Percentiles rank a stretch among this genome's conserved stretches.
These are phyloP conservation scores for Candida sanyaensis DNA, from an alignment of 1,139 yeast genomes.

Conservation along the genomic window DNA sequence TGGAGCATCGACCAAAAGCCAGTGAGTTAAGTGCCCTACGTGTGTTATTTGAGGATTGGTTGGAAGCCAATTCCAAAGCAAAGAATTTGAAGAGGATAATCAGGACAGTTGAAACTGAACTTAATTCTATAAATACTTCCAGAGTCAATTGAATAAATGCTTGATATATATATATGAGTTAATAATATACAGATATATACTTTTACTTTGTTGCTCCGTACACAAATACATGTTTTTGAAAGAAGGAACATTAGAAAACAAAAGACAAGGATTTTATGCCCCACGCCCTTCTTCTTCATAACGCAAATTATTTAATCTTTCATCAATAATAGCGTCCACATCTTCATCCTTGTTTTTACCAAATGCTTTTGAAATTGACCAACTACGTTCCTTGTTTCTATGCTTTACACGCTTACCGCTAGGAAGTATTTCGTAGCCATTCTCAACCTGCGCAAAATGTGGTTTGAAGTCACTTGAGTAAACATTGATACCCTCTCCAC, in stretches of 20 bases:
- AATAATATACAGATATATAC: not conserved
- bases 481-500: constrained; percentile 45
- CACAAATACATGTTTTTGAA: too few relatives aligned
- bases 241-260: too few relatives aligned
- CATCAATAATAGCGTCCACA: constrained; percentile 59
- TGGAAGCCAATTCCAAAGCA: constrained; percentile 27
- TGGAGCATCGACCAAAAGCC: constrained; percentile 35
- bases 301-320: constrained; percentile 42
- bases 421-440: constrained; percentile 60
- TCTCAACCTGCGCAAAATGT: constrained; percentile 21
- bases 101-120: constrained; percentile 22
- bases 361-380: constrained; percentile 28
- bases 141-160: constrained; percentile 1
- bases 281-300: constrained; percentile 12
- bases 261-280: not conserved
- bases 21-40: constrained; percentile 35
- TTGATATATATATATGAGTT: not conserved
- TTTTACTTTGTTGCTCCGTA: not conserved
- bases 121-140: constrained; percentile 17
- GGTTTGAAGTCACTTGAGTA: constrained; percentile 24
- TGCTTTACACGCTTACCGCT: constrained; percentile 64
- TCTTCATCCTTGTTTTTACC: constrained; percentile 46
- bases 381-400: constrained; percentile 24
- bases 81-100: constrained; percentile 20
- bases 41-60: constrained; percentile 43